Percentiles rank a stretch among this genome's conserved stretches.
These are phyloP conservation scores for Elsinoe arachidis DNA, from an alignment of 2,329 filamentous ascomycete genomes.

Conservation along the genomic window DNA sequence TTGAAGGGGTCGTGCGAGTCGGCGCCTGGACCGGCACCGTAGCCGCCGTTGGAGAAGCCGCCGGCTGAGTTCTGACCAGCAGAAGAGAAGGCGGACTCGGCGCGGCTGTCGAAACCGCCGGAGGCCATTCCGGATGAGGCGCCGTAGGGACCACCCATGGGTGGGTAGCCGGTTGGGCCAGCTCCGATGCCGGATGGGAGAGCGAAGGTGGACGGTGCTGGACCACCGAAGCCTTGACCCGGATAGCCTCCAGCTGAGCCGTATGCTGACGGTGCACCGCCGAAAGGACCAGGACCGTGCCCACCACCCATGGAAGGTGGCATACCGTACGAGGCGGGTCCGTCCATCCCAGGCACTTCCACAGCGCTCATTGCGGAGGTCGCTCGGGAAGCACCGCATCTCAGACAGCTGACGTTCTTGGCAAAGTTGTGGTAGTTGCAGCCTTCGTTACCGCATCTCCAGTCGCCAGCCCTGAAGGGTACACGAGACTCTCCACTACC, in stretches of 20 bases:
- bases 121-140: constrained; percentile 71
- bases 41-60: constrained; percentile 51
- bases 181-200: constrained; percentile 78
- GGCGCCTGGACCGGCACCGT: constrained; percentile 30
- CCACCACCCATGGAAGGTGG: constrained; percentile 78
- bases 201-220: constrained; percentile 79
- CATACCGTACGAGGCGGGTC: constrained; percentile 74
- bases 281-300: constrained; percentile 61
- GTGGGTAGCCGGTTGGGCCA: constrained; percentile 68
- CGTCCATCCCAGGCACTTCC: constrained; percentile 69
- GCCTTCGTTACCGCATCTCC: constrained; percentile 96
- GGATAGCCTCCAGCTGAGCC: constrained; percentile 46
- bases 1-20: constrained; percentile 66
- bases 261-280: constrained; percentile 54
- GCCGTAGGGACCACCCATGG: constrained; percentile 73
- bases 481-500: constrained; percentile 67
- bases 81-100: constrained; percentile 85
- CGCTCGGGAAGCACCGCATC: constrained; percentile 89
- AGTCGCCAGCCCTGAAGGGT: constrained; percentile 95
- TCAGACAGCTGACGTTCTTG: constrained; percentile 96
- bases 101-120: constrained; percentile 85
- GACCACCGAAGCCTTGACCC: constrained; percentile 74
- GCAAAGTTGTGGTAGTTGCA: constrained; percentile 99
- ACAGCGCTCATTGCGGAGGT: constrained; percentile 91
- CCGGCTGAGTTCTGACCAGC: constrained; percentile 48